phyloP scores from a whole-genome alignment of 1,139 yeast genomes.

The Candida pseudoviswanathii region DNA sequence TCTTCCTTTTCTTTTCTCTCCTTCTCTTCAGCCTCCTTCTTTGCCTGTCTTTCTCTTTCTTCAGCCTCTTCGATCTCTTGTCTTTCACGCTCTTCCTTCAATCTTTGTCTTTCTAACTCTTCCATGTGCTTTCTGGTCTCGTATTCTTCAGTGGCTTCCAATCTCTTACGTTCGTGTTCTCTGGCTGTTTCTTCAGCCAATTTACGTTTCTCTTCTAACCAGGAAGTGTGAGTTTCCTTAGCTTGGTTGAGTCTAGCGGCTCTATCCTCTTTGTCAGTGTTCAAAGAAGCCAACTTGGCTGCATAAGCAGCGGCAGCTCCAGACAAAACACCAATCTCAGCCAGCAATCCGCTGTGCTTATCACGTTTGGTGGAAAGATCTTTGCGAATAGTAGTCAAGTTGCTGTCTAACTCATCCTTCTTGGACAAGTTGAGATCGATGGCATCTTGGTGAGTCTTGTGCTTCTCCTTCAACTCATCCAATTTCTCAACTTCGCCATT shows the following conservation, averaged over 20 bases:
- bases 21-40: slow-evolving; percentile 33
- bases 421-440: slow-evolving; percentile 38
- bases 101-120: slow-evolving; percentile 45
- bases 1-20: slow-evolving; percentile 35
- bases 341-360: slow-evolving; percentile 38
- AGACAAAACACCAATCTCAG: slow-evolving; percentile 49
- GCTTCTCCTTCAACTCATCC: slow-evolving; percentile 43
- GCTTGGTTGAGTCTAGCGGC: slow-evolving; percentile 44
- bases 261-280: slow-evolving; percentile 42
- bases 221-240: slow-evolving; percentile 36
- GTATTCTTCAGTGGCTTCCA: slow-evolving; percentile 50
- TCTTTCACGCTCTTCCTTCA: slow-evolving; percentile 37
- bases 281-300: slow-evolving; percentile 43
- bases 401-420: slow-evolving; percentile 44
- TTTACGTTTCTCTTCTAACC: slow-evolving; percentile 48
- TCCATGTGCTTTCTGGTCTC: slow-evolving; percentile 49
- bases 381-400: slow-evolving; percentile 36
- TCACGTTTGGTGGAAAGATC: slow-evolving; percentile 39
- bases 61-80: slow-evolving; percentile 32
- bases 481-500: slow-evolving; percentile 42
- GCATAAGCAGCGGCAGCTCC: slow-evolving; percentile 48
- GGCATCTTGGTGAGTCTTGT: slow-evolving; percentile 40
- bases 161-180: slow-evolving; percentile 48
- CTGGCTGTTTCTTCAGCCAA: slow-evolving; percentile 42
- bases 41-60: slow-evolving; percentile 30